phyloP scores from a whole-genome alignment of 345 rosid genomes.

The Lenwebbia sp. region DNA sequence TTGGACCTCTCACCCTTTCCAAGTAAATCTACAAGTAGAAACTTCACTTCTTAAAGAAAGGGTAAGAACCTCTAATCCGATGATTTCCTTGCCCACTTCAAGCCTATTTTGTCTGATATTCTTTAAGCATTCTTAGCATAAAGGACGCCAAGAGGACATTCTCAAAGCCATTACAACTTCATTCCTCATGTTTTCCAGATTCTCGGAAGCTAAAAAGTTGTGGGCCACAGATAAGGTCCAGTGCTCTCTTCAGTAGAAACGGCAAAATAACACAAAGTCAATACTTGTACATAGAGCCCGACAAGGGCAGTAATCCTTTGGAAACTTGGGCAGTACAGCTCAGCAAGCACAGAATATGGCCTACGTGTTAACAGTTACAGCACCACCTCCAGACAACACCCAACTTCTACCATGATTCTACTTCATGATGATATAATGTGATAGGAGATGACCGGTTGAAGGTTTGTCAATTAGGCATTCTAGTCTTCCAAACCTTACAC shows the following conservation, averaged over 20 bases:
- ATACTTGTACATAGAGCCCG: background rate
- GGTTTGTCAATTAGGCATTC: background rate
- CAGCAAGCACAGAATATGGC: background rate
- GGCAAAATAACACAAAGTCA: background rate
- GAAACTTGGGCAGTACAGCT: background rate
- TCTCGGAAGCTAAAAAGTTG: background rate
- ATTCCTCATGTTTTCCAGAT: background rate
- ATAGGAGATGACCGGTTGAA: background rate
- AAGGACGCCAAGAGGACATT: background rate
- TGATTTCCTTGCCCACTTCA: background rate
- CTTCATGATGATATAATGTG: background rate
- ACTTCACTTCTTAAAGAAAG: background rate
- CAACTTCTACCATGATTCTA: background rate
- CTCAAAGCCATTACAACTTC: background rate
- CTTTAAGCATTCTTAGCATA: background rate
- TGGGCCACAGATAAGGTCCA: no score
- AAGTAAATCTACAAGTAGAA: background rate
- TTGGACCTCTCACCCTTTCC: background rate
- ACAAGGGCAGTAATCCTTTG: background rate
- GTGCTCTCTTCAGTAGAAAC: no score
- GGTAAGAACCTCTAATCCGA: background rate
- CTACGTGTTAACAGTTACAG: background rate
- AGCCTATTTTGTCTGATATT: background rate
- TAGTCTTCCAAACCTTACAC: background rate
- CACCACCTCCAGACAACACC: background rate